Conservation (phyloP, 805 yeast species). For the Candida gorgasii region DNA sequence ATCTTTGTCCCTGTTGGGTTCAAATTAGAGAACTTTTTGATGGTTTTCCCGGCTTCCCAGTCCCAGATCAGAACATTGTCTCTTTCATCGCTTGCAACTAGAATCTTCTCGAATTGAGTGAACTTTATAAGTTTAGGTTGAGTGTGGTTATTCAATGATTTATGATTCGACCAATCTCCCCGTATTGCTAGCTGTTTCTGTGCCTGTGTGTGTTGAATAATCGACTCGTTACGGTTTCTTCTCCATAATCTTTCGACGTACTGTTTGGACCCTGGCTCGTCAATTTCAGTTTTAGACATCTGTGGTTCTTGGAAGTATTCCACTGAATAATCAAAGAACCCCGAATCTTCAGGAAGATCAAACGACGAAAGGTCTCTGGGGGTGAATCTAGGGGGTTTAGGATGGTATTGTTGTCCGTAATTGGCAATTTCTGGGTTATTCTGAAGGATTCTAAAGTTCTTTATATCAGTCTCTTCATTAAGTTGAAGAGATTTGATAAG, state of each 20-base stretch:
- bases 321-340: conserved; percentile 71
- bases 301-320: conserved; percentile 98
- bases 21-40: conserved; percentile 75
- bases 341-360: conserved; percentile 56
- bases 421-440: conserved; percentile 36
- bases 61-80: conserved; percentile 87
- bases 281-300: conserved; percentile 78
- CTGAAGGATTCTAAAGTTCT: conserved; percentile 36
- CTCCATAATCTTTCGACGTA: conserved; percentile 85
- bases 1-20: conserved; percentile 87
- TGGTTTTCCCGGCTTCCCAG: conserved; percentile 63
- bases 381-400: conserved; percentile 57
- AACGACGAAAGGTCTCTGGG: conserved; percentile 27
- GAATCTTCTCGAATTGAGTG: conserved; percentile 85
- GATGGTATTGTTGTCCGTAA: conserved; percentile 49
- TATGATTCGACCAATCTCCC: conserved; percentile 79
- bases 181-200: conserved; percentile 80
- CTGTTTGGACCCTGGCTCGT: conserved; percentile 89
- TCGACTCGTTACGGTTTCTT: conserved; percentile 81
- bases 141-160: conserved; percentile 65
- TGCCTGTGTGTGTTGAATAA: conserved; percentile 85
- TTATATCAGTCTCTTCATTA: conserved; percentile 41
- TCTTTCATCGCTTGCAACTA: conserved; percentile 79
- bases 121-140: conserved; percentile 80
- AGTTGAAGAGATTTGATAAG: conserved; percentile 40